Conservation (phyloP, 768 basidiomycete species). For the Ramaria sp. region DNA sequence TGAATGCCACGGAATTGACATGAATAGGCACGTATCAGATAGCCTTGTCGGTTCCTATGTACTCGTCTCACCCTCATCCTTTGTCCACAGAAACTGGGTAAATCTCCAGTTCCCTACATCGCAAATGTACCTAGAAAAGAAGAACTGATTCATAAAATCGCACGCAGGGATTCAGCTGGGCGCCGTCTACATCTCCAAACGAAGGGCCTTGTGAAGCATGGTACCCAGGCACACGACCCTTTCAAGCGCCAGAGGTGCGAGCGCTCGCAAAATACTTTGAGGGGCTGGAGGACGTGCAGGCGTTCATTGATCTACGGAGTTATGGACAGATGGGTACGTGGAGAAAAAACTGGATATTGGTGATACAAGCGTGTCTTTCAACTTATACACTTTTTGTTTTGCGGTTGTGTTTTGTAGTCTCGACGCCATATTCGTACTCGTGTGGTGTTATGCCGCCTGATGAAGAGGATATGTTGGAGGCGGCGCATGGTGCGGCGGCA, state of each 20-base stretch:
- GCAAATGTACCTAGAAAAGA: too few species aligned
- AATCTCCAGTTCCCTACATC: conserved; percentile 9
- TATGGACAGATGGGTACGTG: conserved; percentile 75
- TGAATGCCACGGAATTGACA: conserved; percentile 61
- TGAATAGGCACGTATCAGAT: conserved; percentile 46
- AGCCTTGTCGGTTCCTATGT: too few species aligned
- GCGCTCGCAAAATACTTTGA: conserved; percentile 61
- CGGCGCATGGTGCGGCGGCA: conserved; percentile 50
- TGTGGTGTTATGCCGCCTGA: conserved; percentile 54
- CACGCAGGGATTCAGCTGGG: conserved; percentile 7
- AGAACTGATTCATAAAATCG: too few species aligned
- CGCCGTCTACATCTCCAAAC: conserved; percentile 13
- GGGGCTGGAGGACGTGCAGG: conserved; percentile 39
- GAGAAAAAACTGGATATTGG: too few species aligned
- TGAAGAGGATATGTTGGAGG: conserved; percentile 68
- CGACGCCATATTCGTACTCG: conserved; percentile 67
- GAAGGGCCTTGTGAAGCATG: conserved; percentile 56
- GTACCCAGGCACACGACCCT: conserved; percentile 65
- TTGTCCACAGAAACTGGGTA: conserved; percentile 46
- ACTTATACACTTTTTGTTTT: neutral
- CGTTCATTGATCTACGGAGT: conserved; percentile 66
- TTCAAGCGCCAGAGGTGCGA: conserved; percentile 68
- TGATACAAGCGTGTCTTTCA: neutral
- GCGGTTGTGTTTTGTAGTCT: conserved; percentile 33
- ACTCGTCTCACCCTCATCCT: neutral